These are phyloP conservation scores for Diplogelasinospora grovesii DNA, from an alignment of 495 filamentous ascomycete species.

Conservation along the genomic window DNA sequence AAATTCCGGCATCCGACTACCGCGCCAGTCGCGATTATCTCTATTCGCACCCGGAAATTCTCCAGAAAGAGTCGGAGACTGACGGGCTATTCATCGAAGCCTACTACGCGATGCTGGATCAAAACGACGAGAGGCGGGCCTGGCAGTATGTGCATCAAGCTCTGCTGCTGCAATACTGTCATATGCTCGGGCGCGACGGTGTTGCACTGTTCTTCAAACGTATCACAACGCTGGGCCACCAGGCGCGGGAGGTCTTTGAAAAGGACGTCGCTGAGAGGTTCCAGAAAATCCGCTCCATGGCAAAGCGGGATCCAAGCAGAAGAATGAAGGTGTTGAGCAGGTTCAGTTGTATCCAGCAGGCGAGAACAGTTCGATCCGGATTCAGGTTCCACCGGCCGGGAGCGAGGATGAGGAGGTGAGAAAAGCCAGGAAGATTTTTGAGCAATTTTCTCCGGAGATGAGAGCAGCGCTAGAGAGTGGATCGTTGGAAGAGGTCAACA, in stretches of 20 bases:
- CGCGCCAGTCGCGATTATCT: slow-evolving; percentile 67
- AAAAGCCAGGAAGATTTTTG: slow-evolving; percentile 67
- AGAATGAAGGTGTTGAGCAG: slow-evolving; percentile 69
- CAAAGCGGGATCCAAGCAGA: slow-evolving; percentile 62
- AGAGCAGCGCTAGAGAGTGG: slow-evolving; percentile 75
- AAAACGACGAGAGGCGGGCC: slow-evolving; percentile 66
- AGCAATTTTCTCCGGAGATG: slow-evolving; percentile 72
- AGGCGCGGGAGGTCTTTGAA: slow-evolving; percentile 83
- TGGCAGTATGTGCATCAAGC: slow-evolving; percentile 92
- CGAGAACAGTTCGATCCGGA: slow-evolving; percentile 86
- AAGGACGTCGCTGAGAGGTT: slow-evolving; percentile 91
- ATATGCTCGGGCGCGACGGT: slow-evolving; percentile 79
- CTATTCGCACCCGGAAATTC: slow-evolving; percentile 61
- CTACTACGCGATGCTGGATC: slow-evolving; percentile 75
- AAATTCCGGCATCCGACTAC: slow-evolving; percentile 73
- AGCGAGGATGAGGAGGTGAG: slow-evolving; percentile 61
- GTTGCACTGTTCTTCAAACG: slow-evolving; percentile 93
- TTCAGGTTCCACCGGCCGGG: slow-evolving; percentile 61
- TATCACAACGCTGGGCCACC: slow-evolving; percentile 85
- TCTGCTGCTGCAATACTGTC: slow-evolving; percentile 88
- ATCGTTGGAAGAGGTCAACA: slow-evolving; percentile 93
- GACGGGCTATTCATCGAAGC: slow-evolving; percentile 86
- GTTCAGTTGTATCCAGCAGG: slow-evolving; percentile 97
- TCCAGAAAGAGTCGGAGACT: slow-evolving; percentile 81
- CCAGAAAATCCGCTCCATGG: slow-evolving; percentile 65